Conservation (phyloP, 1,284 basidiomycete genomes). For the Pascua guehoae region DNA sequence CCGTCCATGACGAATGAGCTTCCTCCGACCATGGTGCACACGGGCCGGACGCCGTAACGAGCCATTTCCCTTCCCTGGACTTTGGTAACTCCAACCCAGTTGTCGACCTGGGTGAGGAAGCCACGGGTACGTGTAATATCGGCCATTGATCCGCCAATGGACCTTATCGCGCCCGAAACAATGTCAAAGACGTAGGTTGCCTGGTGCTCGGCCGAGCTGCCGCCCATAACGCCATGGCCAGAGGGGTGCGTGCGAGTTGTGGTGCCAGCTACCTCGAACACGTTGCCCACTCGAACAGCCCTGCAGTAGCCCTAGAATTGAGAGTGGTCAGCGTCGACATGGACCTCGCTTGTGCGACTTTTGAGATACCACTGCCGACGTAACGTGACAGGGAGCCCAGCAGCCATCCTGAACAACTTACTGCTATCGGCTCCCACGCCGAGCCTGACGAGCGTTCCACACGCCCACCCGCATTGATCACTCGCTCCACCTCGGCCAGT, state of each 20-base stretch:
- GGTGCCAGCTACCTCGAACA: constrained; percentile 10
- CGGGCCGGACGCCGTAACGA: constrained; percentile 15
- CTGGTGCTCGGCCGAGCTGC: constrained; percentile 11
- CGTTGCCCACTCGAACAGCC: constrained; percentile 7
- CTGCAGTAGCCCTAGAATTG: constrained; percentile 8
- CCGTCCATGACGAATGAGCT: constrained; percentile 11
- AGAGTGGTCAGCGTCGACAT: neutral
- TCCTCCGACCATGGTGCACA: constrained; percentile 21
- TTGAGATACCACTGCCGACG: neutral
- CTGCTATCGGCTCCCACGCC: constrained; percentile 11
- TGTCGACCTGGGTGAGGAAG: constrained; percentile 11
- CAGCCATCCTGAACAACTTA: neutral
- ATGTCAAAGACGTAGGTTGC: constrained; percentile 20
- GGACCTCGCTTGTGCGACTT: neutral
- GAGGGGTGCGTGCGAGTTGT: constrained; percentile 12
- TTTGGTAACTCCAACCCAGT: constrained; percentile 14
- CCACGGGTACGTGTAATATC: constrained; percentile 22
- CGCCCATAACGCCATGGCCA: constrained; percentile 6
- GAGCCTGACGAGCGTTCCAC: constrained; percentile 8
- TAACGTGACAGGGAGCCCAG: neutral
- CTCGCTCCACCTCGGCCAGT: constrained; percentile 6
- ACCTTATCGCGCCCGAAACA: constrained; percentile 8
- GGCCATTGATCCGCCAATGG: constrained; percentile 14
- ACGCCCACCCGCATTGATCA: neutral
- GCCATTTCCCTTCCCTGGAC: constrained; percentile 17